Base-by-base conservation (phyloP, 1,284 basidiomycete species). In the Coriolopsis trogii region DNA sequence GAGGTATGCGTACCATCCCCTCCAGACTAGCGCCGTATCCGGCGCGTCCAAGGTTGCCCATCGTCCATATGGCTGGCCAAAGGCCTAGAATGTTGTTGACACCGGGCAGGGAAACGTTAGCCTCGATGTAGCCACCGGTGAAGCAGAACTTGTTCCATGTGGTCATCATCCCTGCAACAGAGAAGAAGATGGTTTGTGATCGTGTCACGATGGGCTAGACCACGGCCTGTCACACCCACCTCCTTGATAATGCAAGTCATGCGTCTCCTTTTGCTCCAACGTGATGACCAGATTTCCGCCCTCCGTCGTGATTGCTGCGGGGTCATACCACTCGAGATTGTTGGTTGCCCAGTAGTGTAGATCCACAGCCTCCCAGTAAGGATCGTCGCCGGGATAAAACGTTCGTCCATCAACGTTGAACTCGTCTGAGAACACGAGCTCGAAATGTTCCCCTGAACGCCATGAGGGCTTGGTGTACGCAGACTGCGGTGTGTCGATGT, bases 351-450 rank as follows among this genome's bases (percentile, higher is more conserved):
- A 90, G 66, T 91, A 91, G 67, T 91, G 82, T 31, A 92, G 60
- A 64, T 85, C 84, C 0, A 78, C 80, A 2, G 85, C 84, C 58
- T 86, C 84, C 86, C 85, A 88, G 62, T 79, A 82, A 1, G 83
- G 81, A 62, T 83, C 81, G 51, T 82, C 65, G 0, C 76, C 75
- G 3, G 74, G 70, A 49, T 74, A 77, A 65, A 82, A 84, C 33
- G 80, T 76, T 20, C 84, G 73, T 0, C 84, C 84, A 6, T 81
- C 79, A 30, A 71, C 66, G 51, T 87, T 78, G 67, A 89, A 89
- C 70, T 87, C 86, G 65, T 87, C 85, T 2, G 82, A 85, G 65
- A 84, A 88, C 2, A 86, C 84, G 31, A 89, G 75, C 34, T 73
- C 72, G 67, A 73, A 75, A 9, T 69, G 53, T 15, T 70, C 67